These are phyloP conservation scores for Orbilia brochopaga DNA, from an alignment of 2,329 filamentous ascomycete genomes.

Conservation along the genomic window DNA sequence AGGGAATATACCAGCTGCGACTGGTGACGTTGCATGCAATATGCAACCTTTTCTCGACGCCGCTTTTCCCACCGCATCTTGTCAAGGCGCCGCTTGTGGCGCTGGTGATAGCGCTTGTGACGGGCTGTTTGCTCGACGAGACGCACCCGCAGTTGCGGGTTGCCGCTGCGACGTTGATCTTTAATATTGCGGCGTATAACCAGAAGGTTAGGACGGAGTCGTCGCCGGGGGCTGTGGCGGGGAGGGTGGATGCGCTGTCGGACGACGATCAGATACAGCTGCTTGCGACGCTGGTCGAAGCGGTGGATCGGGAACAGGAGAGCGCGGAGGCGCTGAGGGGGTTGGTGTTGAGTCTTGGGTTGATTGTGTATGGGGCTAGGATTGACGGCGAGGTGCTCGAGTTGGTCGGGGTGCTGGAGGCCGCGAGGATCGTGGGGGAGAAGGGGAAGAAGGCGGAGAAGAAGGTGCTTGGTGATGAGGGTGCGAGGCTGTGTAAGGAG, in stretches of 20 bases:
- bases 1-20: slow-evolving; percentile 71
- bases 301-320: slow-evolving; percentile 64
- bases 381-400: slow-evolving; percentile 78
- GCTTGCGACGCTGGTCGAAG: slow-evolving; percentile 79
- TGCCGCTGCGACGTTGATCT: slow-evolving; percentile 80
- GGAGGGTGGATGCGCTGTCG: slow-evolving; percentile 66
- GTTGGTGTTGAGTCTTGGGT: slow-evolving; percentile 75
- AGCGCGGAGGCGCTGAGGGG: slow-evolving; percentile 75
- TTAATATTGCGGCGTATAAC: slow-evolving; percentile 78
- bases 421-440: slow-evolving; percentile 67
- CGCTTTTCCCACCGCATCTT: slow-evolving; percentile 72
- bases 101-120: slow-evolving; percentile 72
- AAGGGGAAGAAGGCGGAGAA: slow-evolving; percentile 62
- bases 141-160: slow-evolving; percentile 76
- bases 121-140: slow-evolving; percentile 78
- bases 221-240: slow-evolving; percentile 63
- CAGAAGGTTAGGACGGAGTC: slow-evolving; percentile 60
- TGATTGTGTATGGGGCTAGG: slow-evolving; percentile 74
- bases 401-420: slow-evolving; percentile 78
- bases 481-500: slow-evolving; percentile 63
- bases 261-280: slow-evolving; percentile 80
- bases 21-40: slow-evolving; percentile 81
- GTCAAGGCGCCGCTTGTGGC: slow-evolving; percentile 64
- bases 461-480: slow-evolving; percentile 63
- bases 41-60: slow-evolving; percentile 82